Evolutionary conservation across 345 rosid species (phyloP).

Genomic region (Garcia nutans): DNA sequence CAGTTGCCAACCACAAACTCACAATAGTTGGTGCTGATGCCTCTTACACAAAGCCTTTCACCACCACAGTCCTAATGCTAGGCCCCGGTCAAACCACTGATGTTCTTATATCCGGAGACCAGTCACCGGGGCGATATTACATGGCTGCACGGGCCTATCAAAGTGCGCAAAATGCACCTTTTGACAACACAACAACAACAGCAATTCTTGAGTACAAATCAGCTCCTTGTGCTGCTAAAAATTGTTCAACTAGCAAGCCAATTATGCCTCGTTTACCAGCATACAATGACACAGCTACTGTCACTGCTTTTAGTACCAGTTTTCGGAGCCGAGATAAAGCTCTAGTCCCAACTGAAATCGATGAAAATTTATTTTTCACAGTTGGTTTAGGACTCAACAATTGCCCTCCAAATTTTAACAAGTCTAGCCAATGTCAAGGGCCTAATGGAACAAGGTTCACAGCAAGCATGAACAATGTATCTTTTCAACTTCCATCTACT

Average conservation of each 20-base stretch:
- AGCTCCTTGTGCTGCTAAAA: slow-evolving; percentile 23
- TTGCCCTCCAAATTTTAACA: slow-evolving; percentile 26
- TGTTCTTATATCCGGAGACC: slow-evolving; percentile 32
- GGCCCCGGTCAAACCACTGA: slow-evolving; percentile 37
- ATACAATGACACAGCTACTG: slow-evolving; percentile 30
- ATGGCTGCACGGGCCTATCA: slow-evolving; percentile 28
- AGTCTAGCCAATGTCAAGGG: slow-evolving; percentile 28
- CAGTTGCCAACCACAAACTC: slow-evolving; percentile 30
- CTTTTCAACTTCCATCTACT: slow-evolving; percentile 31
- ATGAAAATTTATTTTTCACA: slow-evolving; percentile 25
- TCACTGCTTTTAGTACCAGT: slow-evolving; percentile 23
- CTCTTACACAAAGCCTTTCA: slow-evolving; percentile 30
- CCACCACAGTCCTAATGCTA: slow-evolving; percentile 29
- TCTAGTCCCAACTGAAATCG: slow-evolving; percentile 21
- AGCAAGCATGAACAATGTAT: slow-evolving; percentile 54
- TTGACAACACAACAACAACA: slow-evolving; percentile 33
- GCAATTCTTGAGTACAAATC: slow-evolving; percentile 34
- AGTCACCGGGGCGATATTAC: slow-evolving; percentile 22
- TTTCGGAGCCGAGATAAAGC: slow-evolving; percentile 19
- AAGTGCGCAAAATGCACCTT: slow-evolving; percentile 26
- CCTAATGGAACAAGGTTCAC: slow-evolving; percentile 36
- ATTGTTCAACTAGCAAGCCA: slow-evolving; percentile 16
- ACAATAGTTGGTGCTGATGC: slow-evolving; percentile 35
- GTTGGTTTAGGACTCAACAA: slow-evolving; percentile 29
- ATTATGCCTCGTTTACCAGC: slow-evolving; percentile 30